These are phyloP conservation scores for Rutstroemia sp. DNA, from an alignment of 2,329 filamentous ascomycete genomes.

Conservation along the genomic window DNA sequence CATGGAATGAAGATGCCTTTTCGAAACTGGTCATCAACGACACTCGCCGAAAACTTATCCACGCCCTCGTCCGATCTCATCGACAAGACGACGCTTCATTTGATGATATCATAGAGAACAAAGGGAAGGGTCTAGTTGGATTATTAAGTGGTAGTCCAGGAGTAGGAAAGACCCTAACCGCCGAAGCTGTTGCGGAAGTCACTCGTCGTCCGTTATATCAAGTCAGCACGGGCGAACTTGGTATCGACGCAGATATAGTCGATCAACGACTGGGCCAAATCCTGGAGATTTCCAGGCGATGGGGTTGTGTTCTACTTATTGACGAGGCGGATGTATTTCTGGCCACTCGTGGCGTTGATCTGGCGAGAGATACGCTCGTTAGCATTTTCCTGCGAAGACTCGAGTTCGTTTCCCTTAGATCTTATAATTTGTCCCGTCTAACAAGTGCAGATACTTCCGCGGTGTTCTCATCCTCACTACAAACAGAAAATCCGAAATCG, in stretches of 20 bases:
- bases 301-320: slow-evolving; percentile 4
- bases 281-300: background rate
- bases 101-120: slow-evolving; percentile 4
- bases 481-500: slow-evolving; percentile 1
- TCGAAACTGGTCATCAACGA: background rate
- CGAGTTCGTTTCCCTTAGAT: background rate
- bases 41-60: background rate
- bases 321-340: slow-evolving; percentile 6
- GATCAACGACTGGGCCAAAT: background rate
- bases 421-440: background rate
- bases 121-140: slow-evolving; percentile 5
- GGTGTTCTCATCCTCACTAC: slow-evolving; percentile 3
- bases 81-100: slow-evolving; percentile 1
- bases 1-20: slow-evolving; percentile 3
- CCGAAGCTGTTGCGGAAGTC: slow-evolving; percentile 7
- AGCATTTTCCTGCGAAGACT: slow-evolving; percentile 4
- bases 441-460: background rate
- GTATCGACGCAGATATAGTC: background rate
- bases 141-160: background rate
- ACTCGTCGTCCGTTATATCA: background rate
- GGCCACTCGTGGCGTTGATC: background rate
- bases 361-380: slow-evolving; percentile 1
- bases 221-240: slow-evolving; percentile 2
- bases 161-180: slow-evolving; percentile 4
- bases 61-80: background rate